Evolutionary conservation across 164 flowering plant genomes (phyloP).

Genomic region (Akebia trifoliata): DNA sequence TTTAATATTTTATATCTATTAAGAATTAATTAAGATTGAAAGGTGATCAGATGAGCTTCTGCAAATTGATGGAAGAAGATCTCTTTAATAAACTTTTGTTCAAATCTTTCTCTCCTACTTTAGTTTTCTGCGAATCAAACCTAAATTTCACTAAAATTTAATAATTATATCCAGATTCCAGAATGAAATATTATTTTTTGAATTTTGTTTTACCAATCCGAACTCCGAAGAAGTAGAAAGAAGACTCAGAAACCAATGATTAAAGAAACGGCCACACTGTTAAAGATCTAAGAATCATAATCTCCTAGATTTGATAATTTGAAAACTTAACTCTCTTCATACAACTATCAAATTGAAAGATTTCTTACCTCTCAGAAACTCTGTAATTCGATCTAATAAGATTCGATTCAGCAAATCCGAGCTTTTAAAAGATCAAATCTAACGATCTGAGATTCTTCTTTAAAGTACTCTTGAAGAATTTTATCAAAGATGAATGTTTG

Average conservation of each 20-base stretch:
- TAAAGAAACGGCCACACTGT: too few species aligned
- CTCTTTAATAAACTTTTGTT: background rate
- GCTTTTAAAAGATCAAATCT: background rate
- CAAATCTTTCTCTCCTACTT: background rate
- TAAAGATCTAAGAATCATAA: too few species aligned
- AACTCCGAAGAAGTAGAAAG: background rate
- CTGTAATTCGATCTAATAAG: background rate
- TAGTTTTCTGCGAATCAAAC: background rate
- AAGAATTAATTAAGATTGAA: too few species aligned
- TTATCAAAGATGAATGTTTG: background rate
- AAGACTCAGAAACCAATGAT: background rate
- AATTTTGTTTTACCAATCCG: too few species aligned
- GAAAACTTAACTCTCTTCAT: too few species aligned
- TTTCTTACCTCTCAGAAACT: background rate
- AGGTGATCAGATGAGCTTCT: too few species aligned
- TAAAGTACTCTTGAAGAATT: too few species aligned
- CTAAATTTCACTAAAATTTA: too few species aligned
- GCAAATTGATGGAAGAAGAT: slow-evolving; percentile 5
- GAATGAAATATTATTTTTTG: too few species aligned
- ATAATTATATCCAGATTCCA: too few species aligned
- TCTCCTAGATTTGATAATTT: too few species aligned
- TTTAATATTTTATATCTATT: too few species aligned
- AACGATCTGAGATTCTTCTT: background rate
- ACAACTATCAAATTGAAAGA: background rate
- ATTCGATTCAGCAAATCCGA: background rate